Evolutionary conservation across 1,139 yeast genomes (phyloP), one percentile per base, ranked within the genome.

Genomic region (Yamadazyma dendronema): DNA sequence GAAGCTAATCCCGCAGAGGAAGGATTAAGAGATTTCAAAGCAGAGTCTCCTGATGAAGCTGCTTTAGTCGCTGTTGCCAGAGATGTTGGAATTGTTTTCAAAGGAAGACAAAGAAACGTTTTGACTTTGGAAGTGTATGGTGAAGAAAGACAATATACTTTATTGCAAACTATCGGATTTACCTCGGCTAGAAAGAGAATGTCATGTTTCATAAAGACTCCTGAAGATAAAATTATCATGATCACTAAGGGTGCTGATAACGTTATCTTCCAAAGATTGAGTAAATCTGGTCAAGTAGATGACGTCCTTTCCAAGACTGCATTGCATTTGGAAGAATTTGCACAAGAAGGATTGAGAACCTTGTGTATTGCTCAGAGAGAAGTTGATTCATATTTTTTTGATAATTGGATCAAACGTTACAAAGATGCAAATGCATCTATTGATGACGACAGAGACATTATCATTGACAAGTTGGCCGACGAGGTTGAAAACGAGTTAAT

Each of bases 41-140:
- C 98, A 0, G 97, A 92, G 61, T 85, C 96, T n/a, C 98, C 98
- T 1, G 98, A 92, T 65, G 98, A 92, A 62, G 94, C 96, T 28
- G 97, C 98, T 0, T 75, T 92, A 42, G 98, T 92, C 4, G 77
- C 86, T 7, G 92, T 95, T 19, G 97, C 98, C 0, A 77, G 96
- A 52, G 97, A 92, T 57, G 68, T 88, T 53, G 98, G 98, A 4
- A 84, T 84, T 57, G 81, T 86, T 8, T 86, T 92, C 58, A 67
- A 79, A 30, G 85, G 78, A 34, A 78, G 96, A 53, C 79, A 85
- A 3, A 82, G 90, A 55, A 75, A 76, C 33, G 85, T 89, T 31
- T 69, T 88, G 17, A 62, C 80, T 27, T 61, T 92, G 35, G 79
- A 83, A 41, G 75, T 85, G 16, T 92, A 86, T 55, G 98, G 97